Base-by-base conservation (phyloP, 768 basidiomycete genomes). In the Termitomyces eurrhizus region DNA sequence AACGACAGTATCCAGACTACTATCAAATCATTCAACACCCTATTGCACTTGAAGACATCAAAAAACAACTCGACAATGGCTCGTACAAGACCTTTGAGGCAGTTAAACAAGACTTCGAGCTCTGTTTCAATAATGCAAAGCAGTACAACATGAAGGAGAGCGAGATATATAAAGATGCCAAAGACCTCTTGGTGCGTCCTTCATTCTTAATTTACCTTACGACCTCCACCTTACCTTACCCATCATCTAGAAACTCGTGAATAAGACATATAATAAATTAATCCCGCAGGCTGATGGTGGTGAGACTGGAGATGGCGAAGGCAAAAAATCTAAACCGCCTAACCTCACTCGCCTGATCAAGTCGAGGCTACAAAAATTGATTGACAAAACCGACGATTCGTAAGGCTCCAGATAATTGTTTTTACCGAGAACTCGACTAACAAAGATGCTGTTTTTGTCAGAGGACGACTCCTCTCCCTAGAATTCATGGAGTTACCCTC, bases 11-110 rank as follows among this genome's bases (percentile, higher is more conserved):
- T 73, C 84, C 93, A 44, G 94, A 95, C 77, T 98, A 98, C 75
- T 97, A 95, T 74, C 70, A 73, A 26, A 62, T 88, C 64, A 96
- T 95, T 69, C 78, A 85, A 66, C 78, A 83, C 29, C 95, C 95
- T 35, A 92, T 97, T 66, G 87, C 92, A 32, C 78, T 97, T 54
- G 90, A 93, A 48, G 92, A 95, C 64, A 93, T 97, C 77, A 93
- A 93, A 80, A 82, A 84, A 66, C 82, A 84, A 67, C 79, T 95
- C 32, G 87, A 89, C 50, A 74, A 76, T 54, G 76, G 78, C 59
- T 69, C 64, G 13, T 95, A 94, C 67, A 65, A 77, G 14, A 82
- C 86, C 13, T 76, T 93, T 50, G 83, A 87, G 53, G 83, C 80
- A 11, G 85, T 92, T 66, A 85, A 81, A 67, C 78, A 78, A 46